These are phyloP conservation scores for Calonectria hongkongensis DNA, from an alignment of 2,329 filamentous ascomycete species.

Conservation along the genomic window DNA sequence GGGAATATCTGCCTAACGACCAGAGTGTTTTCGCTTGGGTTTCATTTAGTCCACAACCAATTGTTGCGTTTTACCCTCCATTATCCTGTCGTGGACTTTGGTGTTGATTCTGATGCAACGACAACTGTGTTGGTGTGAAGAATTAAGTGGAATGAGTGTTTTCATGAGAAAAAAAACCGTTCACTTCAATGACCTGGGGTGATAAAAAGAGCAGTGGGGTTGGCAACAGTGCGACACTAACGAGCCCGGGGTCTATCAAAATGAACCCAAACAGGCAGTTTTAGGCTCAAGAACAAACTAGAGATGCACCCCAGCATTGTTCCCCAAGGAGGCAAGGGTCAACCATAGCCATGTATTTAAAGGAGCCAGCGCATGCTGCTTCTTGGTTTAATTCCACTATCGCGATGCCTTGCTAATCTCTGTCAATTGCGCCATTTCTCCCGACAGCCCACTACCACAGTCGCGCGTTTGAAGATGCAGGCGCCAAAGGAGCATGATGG, in stretches of 20 bases:
- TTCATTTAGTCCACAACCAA: no score
- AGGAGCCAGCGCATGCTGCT: background rate
- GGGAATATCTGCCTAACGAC: no score
- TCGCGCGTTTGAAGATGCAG: background rate
- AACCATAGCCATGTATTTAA: background rate
- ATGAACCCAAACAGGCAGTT: slow-evolving; percentile 8
- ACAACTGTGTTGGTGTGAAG: no score
- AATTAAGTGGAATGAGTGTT: no score
- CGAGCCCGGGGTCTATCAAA: background rate
- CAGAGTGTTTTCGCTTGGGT: no score
- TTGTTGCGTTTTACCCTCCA: no score
- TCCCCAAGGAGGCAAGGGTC: background rate
- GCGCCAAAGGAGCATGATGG: background rate
- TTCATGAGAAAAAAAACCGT: no score
- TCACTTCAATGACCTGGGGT: no score
- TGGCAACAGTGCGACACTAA: background rate
- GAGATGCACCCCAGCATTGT: background rate
- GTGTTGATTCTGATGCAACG: no score
- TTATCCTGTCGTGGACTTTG: no score
- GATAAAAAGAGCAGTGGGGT: background rate
- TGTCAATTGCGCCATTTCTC: background rate
- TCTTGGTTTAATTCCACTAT: background rate
- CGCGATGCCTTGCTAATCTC: background rate
- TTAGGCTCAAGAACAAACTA: background rate
- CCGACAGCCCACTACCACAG: background rate